Base-by-base conservation (phyloP, 345 rosid genomes). In the Gossypium thurberi region DNA sequence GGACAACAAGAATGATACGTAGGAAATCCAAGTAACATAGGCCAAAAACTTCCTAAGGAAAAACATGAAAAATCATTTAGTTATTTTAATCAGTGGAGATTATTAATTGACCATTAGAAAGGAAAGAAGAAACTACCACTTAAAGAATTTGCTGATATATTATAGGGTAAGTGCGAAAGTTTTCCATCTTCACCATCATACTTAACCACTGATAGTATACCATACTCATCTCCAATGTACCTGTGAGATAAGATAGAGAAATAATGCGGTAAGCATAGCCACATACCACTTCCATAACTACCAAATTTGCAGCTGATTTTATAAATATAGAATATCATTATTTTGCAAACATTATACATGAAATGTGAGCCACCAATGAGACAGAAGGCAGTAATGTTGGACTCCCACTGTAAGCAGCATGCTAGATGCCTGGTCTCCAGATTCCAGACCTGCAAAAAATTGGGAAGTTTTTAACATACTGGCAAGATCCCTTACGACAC, bases 381-480 rank as follows among this genome's bases (percentile, higher is more conserved):
- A 74, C 90, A 86, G 78, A 90, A 86, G 25, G 90, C 89, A 57
- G 92, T 84, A 56, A 90, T 80, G 77, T 86, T 87, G 46, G 85
- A 84, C 70, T 87, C 85, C 90, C 90, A 90, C 52, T 75, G 87
- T 57, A 84, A 81, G 73, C 75, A 81, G 74, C 79, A 84, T 37
- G 81, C 83, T 17, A 80, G 58, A 71, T 73, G 44, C 73, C 92
- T 79, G 63, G 63, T 81, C 79, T 87, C 89, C 73, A 87, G 83
- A 80, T 85, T 78, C 92, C 92, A 90, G 14, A 90, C 90, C 94
- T 89, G 78, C 65, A 60, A 81, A 81, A 75, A 77, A 26, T 15
- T 17, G 68, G 14, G 70, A 65, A 33, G 37, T 57, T 42, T 57
- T 42, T 52, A 68, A 25, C 42, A 58, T 57, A 43, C 1, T 58